Percentiles rank a stretch among this genome's conserved stretches.
Conservation (phyloP, 2,329 filamentous ascomycete genomes). For the Dactylonectria macrodidyma region DNA sequence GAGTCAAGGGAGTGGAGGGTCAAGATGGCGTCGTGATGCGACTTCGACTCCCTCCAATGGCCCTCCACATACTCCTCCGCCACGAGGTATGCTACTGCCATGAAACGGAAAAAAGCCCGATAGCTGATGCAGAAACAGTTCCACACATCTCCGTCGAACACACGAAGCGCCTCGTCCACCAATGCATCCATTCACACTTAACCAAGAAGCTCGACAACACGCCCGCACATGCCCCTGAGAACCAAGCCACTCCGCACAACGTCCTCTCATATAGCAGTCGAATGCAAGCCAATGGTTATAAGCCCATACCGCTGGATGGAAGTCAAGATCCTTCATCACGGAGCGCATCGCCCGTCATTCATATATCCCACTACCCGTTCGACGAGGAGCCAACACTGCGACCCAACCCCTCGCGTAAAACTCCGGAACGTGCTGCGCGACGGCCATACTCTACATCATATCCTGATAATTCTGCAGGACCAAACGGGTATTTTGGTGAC, state of each 20-base stretch:
- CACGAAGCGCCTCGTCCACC: slow-evolving; percentile 51
- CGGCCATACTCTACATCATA: slow-evolving; percentile 64
- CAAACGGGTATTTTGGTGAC: slow-evolving; percentile 33
- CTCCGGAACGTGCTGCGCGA: slow-evolving; percentile 32
- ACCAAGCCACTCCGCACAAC: slow-evolving; percentile 29
- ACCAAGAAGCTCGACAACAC: slow-evolving; percentile 43
- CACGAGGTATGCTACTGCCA: slow-evolving; percentile 35
- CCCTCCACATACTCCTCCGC: slow-evolving; percentile 25
- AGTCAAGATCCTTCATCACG: slow-evolving; percentile 21
- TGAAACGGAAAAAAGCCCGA: background rate
- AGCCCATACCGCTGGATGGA: slow-evolving; percentile 16
- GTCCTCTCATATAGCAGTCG: slow-evolving; percentile 42
- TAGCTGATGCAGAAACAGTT: slow-evolving; percentile 40
- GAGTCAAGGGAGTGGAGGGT: slow-evolving; percentile 41
- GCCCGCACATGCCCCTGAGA: slow-evolving; percentile 33
- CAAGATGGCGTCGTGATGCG: slow-evolving; percentile 43
- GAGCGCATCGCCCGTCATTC: slow-evolving; percentile 39
- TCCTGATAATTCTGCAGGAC: slow-evolving; percentile 55
- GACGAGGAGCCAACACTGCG: slow-evolving; percentile 57
- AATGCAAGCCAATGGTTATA: slow-evolving; percentile 35
- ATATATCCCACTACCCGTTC: slow-evolving; percentile 51
- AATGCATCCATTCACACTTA: slow-evolving; percentile 53
- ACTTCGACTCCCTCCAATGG: slow-evolving; percentile 29
- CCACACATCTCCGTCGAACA: slow-evolving; percentile 53
- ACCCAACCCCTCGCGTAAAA: slow-evolving; percentile 49